Conservation (phyloP, 345 rosid species). For the Dovyalis caffra region DNA sequence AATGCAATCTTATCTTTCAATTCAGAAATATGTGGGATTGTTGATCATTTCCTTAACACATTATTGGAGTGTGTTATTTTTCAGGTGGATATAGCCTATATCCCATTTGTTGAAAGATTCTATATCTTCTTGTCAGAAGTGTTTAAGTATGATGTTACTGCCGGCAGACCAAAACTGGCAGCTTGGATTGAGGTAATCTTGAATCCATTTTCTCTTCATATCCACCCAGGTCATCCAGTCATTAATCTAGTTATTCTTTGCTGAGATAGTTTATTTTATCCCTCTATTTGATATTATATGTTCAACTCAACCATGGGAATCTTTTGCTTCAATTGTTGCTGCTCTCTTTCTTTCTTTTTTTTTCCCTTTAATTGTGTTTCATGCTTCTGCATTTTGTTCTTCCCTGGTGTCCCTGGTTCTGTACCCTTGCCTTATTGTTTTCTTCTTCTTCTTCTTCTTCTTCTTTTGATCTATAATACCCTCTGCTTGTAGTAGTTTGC, state of each 20-base stretch:
- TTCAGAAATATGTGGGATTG: neutral
- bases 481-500: neutral
- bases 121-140: conserved; percentile 47
- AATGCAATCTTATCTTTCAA: neutral
- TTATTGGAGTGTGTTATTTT: neutral
- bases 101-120: conserved; percentile 66
- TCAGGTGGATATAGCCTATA: conserved; percentile 77
- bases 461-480: neutral
- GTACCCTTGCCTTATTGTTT: neutral
- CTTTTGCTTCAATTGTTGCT: neutral
- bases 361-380: neutral
- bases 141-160: conserved; percentile 54
- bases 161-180: conserved; percentile 70
- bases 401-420: neutral
- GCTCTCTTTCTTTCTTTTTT: neutral
- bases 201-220: neutral
- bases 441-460: neutral
- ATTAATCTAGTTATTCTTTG: neutral
- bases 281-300: neutral
- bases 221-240: neutral
- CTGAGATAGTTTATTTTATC: neutral
- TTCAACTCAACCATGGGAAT: neutral
- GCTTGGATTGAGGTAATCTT: conserved; percentile 64
- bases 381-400: neutral
- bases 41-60: neutral